Evolutionary conservation across 257 asterid genomes (phyloP).

Genomic region (Parsonsia alboflavescens): DNA sequence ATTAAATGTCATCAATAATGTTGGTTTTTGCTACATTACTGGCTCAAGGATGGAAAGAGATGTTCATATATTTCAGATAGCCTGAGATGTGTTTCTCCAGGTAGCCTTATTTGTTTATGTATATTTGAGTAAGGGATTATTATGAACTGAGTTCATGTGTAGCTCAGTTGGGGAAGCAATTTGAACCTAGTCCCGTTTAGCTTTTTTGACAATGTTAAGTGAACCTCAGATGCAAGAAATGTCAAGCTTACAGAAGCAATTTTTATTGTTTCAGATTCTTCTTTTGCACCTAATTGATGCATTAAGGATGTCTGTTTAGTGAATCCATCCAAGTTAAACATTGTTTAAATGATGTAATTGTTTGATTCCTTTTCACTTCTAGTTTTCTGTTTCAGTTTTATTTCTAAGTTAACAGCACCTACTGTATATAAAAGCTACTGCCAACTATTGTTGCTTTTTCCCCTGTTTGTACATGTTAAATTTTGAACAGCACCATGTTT

Average conservation of each 20-base stretch:
- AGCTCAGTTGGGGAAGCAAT: not conserved
- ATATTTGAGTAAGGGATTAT: not conserved
- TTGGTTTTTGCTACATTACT: not conserved
- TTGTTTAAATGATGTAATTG: not conserved
- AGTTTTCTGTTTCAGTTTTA: not conserved
- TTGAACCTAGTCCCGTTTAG: not conserved
- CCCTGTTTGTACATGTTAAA: not conserved
- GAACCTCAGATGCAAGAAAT: not conserved
- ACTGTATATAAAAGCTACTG: not conserved
- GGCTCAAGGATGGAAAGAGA: not conserved
- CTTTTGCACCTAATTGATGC: not conserved
- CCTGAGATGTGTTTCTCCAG: not conserved
- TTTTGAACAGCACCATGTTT: too few relatives aligned
- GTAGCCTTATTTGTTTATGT: not conserved
- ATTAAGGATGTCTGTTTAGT: constrained; percentile 3
- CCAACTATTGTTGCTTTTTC: not conserved
- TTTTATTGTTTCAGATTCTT: not conserved
- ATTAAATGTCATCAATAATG: not conserved
- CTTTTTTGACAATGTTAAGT: not conserved
- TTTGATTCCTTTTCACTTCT: too few relatives aligned
- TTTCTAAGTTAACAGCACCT: not conserved
- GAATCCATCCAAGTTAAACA: not conserved
- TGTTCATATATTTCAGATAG: not conserved
- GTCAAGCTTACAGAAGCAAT: not conserved
- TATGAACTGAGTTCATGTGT: not conserved